Base-by-base conservation (phyloP, 2,329 filamentous ascomycete genomes). In the Fusarium neocosmosporiellum region DNA sequence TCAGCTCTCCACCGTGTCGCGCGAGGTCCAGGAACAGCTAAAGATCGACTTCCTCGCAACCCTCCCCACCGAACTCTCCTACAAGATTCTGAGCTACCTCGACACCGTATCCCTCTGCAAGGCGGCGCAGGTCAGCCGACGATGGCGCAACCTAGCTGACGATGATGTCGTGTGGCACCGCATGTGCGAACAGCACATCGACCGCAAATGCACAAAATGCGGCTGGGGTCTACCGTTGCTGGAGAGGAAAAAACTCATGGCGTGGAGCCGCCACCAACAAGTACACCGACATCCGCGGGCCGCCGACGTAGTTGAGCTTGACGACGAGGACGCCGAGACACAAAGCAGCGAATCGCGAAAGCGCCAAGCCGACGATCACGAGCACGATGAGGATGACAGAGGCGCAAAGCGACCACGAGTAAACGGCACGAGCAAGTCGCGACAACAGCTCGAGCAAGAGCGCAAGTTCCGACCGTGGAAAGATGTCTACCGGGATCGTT, bases 151-250 rank as follows among this genome's bases (percentile, higher is more conserved):
- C 65, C 85, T 99, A 43, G 96, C 96, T n/a, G 96, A 98, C 77
- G 96, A 98, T 79, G 96, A 99, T 81, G 93, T 97, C 10, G 96
- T 99, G 5, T 99, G 96, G 96, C 83, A 98, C 80, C 93, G 92
- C 72, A 98, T 98, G 95, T 99, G 96, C 80, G 95, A 98, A 82
- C 96, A 98, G 80, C 95, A 98, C 81, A 97, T 98, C 76, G 94
- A 97, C 80, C 88, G 94, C 69, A 97, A 97, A 80, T 98, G 95
- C 81, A 95, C 91, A 67, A 97, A 96, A 80, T 99, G 96, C 80
- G 96, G 96, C 27, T 98, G 95, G 94, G 96, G 96, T 3, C 83
- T 99, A 68, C 96, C 96, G 18, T 84, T 97, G 65, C 85, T 99
- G 59, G 96, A 99, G 79, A 90, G 94, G 76, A 98, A 97, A 83